Conservation (phyloP, 768 basidiomycete genomes). For the Hypholoma sublateritium region DNA sequence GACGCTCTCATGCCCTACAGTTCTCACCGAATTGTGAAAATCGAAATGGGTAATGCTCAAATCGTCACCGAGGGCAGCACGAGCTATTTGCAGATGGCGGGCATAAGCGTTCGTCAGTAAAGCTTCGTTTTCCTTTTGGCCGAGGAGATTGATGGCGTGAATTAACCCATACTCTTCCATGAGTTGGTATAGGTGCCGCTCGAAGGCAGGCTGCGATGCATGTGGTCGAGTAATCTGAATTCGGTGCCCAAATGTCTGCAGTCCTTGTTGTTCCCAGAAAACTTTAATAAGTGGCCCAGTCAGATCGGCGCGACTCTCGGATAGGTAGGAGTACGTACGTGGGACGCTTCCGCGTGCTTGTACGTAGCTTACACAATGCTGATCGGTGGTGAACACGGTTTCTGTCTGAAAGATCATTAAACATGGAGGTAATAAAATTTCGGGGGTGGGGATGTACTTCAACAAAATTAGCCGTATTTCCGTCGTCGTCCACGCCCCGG, state of each 20-base stretch:
- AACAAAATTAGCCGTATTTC: slow-evolving; percentile 94
- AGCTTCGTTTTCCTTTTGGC: slow-evolving; percentile 90
- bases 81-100: slow-evolving; percentile 72
- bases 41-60: slow-evolving; percentile 88
- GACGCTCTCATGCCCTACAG: slow-evolving; percentile 87
- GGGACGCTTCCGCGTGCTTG: slow-evolving; percentile 97
- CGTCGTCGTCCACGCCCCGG: slow-evolving; percentile 93
- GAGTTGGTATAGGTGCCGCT: slow-evolving; percentile 87
- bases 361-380: slow-evolving; percentile 87
- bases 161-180: slow-evolving; percentile 82
- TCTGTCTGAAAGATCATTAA: slow-evolving; percentile 64
- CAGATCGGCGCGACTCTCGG: slow-evolving; percentile 11
- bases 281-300: slow-evolving; percentile 46
- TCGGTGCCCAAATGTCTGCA: slow-evolving; percentile 91
- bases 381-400: slow-evolving; percentile 82
- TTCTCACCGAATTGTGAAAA: slow-evolving; percentile 82
- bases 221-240: slow-evolving; percentile 96
- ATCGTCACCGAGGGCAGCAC: slow-evolving; percentile 60
- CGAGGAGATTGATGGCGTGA: slow-evolving; percentile 90
- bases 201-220: slow-evolving; percentile 96
- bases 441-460: slow-evolving; percentile 55
- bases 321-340: slow-evolving; percentile 50
- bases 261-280: slow-evolving; percentile 98
- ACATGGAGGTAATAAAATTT: slow-evolving; percentile 12
- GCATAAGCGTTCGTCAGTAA: slow-evolving; percentile 81